Percentiles rank a stretch among this genome's conserved stretches.
phyloP scores from a whole-genome alignment of 768 basidiomycete species.

The Tephrocybe sp. region DNA sequence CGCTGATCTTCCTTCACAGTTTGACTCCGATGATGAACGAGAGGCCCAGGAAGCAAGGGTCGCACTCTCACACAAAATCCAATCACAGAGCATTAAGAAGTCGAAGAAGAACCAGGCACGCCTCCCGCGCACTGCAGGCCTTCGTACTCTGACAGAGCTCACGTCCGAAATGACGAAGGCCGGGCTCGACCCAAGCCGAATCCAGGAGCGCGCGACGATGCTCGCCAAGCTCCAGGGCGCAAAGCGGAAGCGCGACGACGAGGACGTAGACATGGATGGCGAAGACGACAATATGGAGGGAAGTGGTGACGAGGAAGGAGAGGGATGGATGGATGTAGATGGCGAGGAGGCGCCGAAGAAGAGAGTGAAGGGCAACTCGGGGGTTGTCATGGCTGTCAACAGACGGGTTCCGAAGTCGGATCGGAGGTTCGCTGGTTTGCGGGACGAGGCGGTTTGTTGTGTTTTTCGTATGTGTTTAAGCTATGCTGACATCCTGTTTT shows the following conservation, averaged over 20 bases:
- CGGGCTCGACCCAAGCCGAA: constrained; percentile 84
- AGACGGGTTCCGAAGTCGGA: constrained; percentile 67
- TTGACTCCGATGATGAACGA: constrained; percentile 75
- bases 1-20: constrained; percentile 35
- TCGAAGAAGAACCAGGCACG: constrained; percentile 82
- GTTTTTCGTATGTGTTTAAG: neutral
- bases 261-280: constrained; percentile 62
- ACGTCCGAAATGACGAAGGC: constrained; percentile 80
- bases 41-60: constrained; percentile 64
- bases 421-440: constrained; percentile 77
- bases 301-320: constrained; percentile 37
- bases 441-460: constrained; percentile 65
- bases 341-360: constrained; percentile 57
- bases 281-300: constrained; percentile 45
- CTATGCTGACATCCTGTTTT: constrained; percentile 8
- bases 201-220: constrained; percentile 86
- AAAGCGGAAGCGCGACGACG: constrained; percentile 70
- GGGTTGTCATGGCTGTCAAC: constrained; percentile 47
- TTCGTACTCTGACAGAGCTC: constrained; percentile 73
- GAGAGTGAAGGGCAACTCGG: constrained; percentile 61
- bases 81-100: constrained; percentile 80
- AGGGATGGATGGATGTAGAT: constrained; percentile 49
- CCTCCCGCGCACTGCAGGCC: constrained; percentile 74
- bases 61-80: constrained; percentile 66
- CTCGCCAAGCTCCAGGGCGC: constrained; percentile 72